A percentile compares a stretch with the other conserved stretches of the same genome.
Evolutionary conservation across 495 filamentous ascomycete genomes (phyloP).

Genomic region (Hypomontagnella monticulosa): DNA sequence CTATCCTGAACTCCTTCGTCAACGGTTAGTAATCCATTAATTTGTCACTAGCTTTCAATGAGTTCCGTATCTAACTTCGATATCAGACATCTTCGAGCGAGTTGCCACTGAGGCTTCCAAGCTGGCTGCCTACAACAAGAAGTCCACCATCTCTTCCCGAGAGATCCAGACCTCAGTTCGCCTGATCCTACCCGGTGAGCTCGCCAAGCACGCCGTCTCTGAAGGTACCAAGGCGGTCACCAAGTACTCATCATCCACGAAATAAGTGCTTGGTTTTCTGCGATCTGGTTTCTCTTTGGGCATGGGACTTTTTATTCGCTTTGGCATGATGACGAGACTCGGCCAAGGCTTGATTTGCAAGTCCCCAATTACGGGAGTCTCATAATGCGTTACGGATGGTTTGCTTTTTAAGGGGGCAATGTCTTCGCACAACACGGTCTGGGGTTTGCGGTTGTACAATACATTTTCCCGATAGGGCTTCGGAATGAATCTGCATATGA

Average conservation of each 20-base stretch:
- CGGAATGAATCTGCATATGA: slow-evolving; percentile 71
- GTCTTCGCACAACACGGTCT: slow-evolving; percentile 71
- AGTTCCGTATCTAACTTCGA: slow-evolving; percentile 44
- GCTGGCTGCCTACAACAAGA: slow-evolving; percentile 99
- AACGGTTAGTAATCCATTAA: slow-evolving; percentile 75
- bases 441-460: slow-evolving; percentile 84
- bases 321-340: slow-evolving; percentile 69
- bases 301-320: slow-evolving; percentile 63
- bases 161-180: slow-evolving; percentile 99
- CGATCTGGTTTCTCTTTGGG: slow-evolving; percentile 57
- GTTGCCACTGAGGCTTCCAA: slow-evolving; percentile 99
- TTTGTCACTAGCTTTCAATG: slow-evolving; percentile 6
- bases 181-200: slow-evolving; percentile 96
- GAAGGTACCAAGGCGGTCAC: slow-evolving; percentile 99
- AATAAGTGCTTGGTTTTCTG: slow-evolving; percentile 73
- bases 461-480: slow-evolving; percentile 70
- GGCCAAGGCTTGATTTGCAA: slow-evolving; percentile 65
- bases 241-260: slow-evolving; percentile 99
- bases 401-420: slow-evolving; percentile 78
- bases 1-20: slow-evolving; percentile 99
- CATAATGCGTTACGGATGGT: slow-evolving; percentile 93
- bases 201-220: slow-evolving; percentile 99
- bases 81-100: slow-evolving; percentile 97
- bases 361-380: slow-evolving; percentile 69
- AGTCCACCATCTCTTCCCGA: slow-evolving; percentile 98